Base-by-base conservation (phyloP, 2,329 filamentous ascomycete species). In the Exophiala phaeomuriformis region DNA sequence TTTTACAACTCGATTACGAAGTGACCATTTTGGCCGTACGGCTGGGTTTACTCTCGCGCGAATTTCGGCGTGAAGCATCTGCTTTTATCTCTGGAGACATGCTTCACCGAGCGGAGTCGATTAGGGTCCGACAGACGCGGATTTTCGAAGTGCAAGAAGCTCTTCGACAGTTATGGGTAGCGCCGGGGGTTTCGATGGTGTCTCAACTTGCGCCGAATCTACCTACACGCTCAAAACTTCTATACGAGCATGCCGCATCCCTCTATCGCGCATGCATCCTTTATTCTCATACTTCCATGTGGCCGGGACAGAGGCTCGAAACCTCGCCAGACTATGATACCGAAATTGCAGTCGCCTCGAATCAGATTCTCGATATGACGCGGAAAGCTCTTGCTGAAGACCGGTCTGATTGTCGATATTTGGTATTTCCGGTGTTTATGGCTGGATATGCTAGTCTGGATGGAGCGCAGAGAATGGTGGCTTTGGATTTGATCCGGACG, bases 241-340 rank as follows among this genome's bases (percentile, higher is more conserved):
- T 71, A 47, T 69, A 77, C 53, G 72, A 77, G 50, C 72, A 75
- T 62, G 75, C 72, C 2, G 66, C 70, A 35, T 64, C 76, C 5
- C 68, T 80, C 8, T 78, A 76, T 64, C 74, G 77, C 57, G 69
- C 69, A 19, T 73, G 71, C 41, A 68, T 76, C 12, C 70, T 81
- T 47, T 80, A 78, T 62, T 72, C 73, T n/a, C 73, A 75, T 51
- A 78, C 75, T 3, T 76, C 72, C 60, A 75, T 81, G 71, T 79
- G 73, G 68, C 70, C 72, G 2, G 66, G 68, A 3, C 78, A 81
- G 64, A 64, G 70, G 1, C 59, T 70, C 6, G 68, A 74, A 27
- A 69, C 67, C 1, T 67, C 65, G 5, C 66, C 68, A 10, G 64
- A 68, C 10, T 64, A 69, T 19, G 64, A 70, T 33, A 58, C 65